Base-by-base conservation (phyloP, 169 alveolate genomes). In the Pseudocohnilembus persalinus region DNA sequence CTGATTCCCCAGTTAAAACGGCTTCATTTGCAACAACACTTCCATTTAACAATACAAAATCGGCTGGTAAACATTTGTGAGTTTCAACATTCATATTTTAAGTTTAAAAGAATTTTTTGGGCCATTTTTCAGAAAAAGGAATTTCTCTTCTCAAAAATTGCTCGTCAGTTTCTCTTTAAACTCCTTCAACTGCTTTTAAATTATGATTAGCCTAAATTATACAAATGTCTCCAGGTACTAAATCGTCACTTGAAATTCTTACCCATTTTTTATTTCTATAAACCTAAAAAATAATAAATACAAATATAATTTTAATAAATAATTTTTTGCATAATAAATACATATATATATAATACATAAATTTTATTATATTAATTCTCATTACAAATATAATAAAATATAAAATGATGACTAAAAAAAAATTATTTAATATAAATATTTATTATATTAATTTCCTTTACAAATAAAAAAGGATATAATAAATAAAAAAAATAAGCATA, bases 201-300 rank as follows among this genome's bases (percentile, higher is more conserved):
- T 76, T 35, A 28, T 84, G 92, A 26, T 68, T 68, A 63, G 79
- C 85, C 77, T 81, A 31, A n/a, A 78, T 30, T 35, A 78, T 87
- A 74, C 72, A 94, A 31, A 98, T 93, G 88, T 98, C 99, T 0
- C 99, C 99, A 15, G 99, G 99, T 28, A 92, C 89, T n/a, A 98
- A 91, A 76, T 93, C 91, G 72, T 92, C 97, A 0, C 99, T 93
- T 31, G 91, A 85, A 25, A 98, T 91, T 84, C 89, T 93, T 76
- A 81, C 84, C 99, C 99, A 98, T 82, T 89, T 88, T 74, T 95
- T 90, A 75, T 96, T 92, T 82, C 99, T 88, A 74, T 86, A 96
- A 4, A 95, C 99, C 49, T 80, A 85, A n/a, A n/a, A n/a, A n/a
- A n/a, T n/a, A n/a, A n/a, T n/a, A n/a, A n/a, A n/a, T n/a, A n/a